Conservation (phyloP, 208 protist species). For the Naegleria gruberi region DNA sequence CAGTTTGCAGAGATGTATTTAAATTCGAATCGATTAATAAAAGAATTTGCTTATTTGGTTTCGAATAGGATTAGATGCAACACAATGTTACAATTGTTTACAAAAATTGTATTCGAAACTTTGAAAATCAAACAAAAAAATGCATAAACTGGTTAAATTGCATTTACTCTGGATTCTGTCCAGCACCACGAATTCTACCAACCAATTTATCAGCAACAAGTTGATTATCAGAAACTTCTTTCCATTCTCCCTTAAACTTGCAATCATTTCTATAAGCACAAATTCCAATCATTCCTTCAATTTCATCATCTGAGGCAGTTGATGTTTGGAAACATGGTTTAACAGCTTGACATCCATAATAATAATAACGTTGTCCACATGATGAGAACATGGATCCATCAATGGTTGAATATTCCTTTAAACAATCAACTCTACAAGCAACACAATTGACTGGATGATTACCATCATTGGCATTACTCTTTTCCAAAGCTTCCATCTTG, state of each 20-base stretch:
- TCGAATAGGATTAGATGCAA: no score
- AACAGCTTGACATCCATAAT: not conserved
- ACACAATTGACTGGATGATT: not conserved
- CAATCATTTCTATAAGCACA: not conserved
- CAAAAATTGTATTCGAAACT: no score
- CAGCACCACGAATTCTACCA: not conserved
- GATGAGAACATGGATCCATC: not conserved
- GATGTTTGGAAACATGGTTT: not conserved
- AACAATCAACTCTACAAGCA: not conserved
- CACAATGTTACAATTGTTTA: no score
- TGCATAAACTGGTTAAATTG: not conserved
- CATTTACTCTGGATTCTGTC: not conserved
- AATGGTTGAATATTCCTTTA: not conserved
- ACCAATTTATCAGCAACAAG: not conserved
- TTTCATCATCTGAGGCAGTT: not conserved
- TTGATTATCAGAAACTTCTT: not conserved
- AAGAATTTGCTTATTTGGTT: no score
- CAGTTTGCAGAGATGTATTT: no score
- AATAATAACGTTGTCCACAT: not conserved
- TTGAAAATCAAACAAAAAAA: no score
- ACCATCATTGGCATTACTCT: no score
- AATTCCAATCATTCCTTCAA: constrained; percentile 10
- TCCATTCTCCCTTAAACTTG: not conserved
- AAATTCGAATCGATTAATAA: no score
- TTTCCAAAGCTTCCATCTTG: no score